Conservation (phyloP, 2,329 filamentous ascomycete genomes). For the Pseudogymnoascus sp. region DNA sequence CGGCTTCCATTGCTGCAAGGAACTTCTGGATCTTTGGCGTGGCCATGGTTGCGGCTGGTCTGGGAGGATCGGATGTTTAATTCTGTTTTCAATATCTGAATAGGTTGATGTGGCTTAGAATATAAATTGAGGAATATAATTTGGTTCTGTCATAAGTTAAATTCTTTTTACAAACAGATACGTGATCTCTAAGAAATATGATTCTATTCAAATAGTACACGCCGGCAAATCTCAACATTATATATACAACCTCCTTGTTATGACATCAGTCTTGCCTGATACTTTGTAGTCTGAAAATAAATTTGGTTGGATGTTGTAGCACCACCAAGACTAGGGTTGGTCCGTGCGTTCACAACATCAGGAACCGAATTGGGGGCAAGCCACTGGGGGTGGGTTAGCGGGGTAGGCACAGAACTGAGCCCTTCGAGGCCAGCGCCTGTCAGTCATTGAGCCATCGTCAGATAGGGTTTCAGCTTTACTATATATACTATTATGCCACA, state of each 20-base stretch:
- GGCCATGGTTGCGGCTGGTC: neutral
- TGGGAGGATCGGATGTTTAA: neutral
- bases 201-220: neutral
- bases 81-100: neutral
- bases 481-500: neutral
- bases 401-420: neutral
- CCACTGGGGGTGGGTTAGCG: too few relatives aligned
- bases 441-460: neutral
- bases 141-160: neutral
- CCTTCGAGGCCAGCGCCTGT: neutral
- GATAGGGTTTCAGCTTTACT: neutral
- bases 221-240: neutral
- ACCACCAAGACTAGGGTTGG: neutral
- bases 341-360: neutral
- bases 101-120: neutral
- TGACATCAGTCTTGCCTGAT: constrained; percentile 5
- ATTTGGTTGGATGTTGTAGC: neutral
- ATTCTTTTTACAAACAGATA: neutral
- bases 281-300: neutral
- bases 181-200: neutral
- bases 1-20: neutral
- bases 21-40: neutral
- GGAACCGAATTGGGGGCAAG: too few relatives aligned
- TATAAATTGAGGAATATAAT: neutral
- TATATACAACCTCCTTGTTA: neutral